These are phyloP conservation scores for Candida sithepensis DNA, from an alignment of 805 yeast genomes.

Conservation along the genomic window DNA sequence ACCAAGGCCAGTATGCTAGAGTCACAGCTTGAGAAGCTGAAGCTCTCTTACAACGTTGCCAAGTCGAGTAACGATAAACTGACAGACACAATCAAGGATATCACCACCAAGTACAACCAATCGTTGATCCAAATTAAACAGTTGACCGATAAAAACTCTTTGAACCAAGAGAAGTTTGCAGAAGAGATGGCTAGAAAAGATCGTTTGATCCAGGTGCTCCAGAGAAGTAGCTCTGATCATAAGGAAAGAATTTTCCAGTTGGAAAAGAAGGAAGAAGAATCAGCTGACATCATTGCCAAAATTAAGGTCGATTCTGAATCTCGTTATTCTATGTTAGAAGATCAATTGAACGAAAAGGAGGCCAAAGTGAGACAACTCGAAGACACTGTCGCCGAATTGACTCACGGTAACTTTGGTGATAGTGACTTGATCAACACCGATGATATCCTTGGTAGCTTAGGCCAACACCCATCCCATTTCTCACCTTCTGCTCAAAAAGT, in stretches of 20 bases:
- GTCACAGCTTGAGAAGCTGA: constrained; percentile 33
- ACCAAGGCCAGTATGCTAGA: constrained; percentile 30
- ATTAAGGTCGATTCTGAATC: constrained; percentile 35
- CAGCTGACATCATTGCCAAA: constrained; percentile 36
- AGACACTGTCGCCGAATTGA: constrained; percentile 40
- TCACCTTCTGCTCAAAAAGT: constrained; percentile 60
- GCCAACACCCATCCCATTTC: constrained; percentile 26
- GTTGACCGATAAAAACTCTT: constrained; percentile 40
- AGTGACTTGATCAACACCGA: constrained; percentile 8
- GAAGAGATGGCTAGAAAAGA: constrained; percentile 62
- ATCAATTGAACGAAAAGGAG: constrained; percentile 34
- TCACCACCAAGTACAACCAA: constrained; percentile 38
- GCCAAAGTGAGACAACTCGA: constrained; percentile 40
- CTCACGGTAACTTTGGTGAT: constrained; percentile 19
- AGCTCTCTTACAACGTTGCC: constrained; percentile 28
- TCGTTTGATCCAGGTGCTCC: constrained; percentile 53
- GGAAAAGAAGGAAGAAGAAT: constrained; percentile 43
- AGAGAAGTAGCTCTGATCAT: constrained; percentile 50
- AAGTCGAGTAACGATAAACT: constrained; percentile 30
- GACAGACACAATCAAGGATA: constrained; percentile 33
- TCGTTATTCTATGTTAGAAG: constrained; percentile 33
- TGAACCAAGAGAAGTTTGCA: constrained; percentile 46
- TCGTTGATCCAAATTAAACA: constrained; percentile 43
- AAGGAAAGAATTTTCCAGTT: constrained; percentile 49
- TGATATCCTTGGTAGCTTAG: constrained; percentile 20